Evolutionary conservation across 139 green algal species (phyloP).

Genomic region (Chlorella sorokiniana): DNA sequence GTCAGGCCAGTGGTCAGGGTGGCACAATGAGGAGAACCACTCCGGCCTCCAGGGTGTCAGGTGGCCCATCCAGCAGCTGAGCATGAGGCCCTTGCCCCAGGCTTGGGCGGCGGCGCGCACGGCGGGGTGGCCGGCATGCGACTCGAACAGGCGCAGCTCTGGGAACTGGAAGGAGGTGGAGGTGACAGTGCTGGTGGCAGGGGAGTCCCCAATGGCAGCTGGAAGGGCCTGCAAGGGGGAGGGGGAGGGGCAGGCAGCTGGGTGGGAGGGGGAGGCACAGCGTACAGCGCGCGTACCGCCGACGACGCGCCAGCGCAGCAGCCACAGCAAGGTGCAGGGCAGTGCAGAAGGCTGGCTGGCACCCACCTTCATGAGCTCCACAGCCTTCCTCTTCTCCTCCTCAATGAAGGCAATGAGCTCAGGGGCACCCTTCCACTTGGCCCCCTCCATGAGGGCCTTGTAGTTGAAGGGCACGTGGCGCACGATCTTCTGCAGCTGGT

Average conservation of each 20-base stretch:
- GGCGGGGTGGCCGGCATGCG: background rate
- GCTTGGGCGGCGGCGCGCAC: background rate
- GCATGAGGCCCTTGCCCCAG: background rate
- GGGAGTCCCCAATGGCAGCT: background rate
- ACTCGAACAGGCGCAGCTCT: background rate
- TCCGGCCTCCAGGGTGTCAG: background rate
- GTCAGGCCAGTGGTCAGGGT: background rate
- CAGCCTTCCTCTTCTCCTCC: background rate
- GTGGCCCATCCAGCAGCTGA: background rate
- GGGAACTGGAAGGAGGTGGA: background rate
- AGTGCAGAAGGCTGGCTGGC: background rate
- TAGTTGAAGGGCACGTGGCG: background rate
- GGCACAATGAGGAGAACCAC: background rate
- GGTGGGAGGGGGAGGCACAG: too few species aligned
- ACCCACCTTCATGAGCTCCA: background rate
- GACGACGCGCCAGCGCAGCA: too few species aligned
- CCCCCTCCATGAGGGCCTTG: background rate
- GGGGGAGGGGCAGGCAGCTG: too few species aligned
- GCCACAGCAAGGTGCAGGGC: background rate
- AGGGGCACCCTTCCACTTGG: background rate
- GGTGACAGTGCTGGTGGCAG: background rate
- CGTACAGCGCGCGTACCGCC: too few species aligned
- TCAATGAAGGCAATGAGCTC: constrained; percentile 2
- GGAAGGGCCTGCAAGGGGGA: background rate
- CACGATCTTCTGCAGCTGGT: background rate